phyloP scores from a whole-genome alignment of 768 basidiomycete species.

The Termitomyces sp. region DNA sequence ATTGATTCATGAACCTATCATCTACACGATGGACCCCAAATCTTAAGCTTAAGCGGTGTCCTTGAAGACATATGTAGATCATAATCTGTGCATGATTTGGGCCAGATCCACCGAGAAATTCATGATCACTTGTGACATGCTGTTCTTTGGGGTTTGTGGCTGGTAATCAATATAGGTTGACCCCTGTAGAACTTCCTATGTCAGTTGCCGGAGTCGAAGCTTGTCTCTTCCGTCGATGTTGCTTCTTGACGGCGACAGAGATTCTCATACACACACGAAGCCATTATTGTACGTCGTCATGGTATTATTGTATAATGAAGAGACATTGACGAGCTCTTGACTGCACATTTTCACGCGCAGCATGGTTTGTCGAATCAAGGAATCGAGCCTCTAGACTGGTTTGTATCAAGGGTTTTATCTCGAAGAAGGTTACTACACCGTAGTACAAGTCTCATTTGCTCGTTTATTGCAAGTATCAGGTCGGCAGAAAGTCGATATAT shows the following conservation, averaged over 20 bases:
- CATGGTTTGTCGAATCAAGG: constrained; percentile 12
- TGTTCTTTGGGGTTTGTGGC: neutral
- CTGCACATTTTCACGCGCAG: constrained; percentile 13
- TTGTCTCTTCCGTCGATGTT: neutral
- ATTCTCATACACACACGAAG: constrained; percentile 11
- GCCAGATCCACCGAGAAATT: too few species aligned
- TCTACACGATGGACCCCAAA: too few species aligned
- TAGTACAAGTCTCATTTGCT: too few species aligned
- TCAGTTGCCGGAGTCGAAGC: neutral
- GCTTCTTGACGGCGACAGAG: neutral
- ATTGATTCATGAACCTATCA: too few species aligned
- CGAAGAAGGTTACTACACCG: too few species aligned
- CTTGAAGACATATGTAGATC: too few species aligned
- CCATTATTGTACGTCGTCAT: constrained; percentile 19
- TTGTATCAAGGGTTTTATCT: too few species aligned
- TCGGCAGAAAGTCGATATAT: too few species aligned
- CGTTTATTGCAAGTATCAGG: too few species aligned
- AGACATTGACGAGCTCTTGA: neutral
- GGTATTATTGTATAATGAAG: neutral
- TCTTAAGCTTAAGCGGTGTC: too few species aligned
- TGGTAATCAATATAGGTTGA: neutral
- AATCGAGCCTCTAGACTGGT: neutral
- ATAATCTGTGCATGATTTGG: too few species aligned
- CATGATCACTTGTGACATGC: neutral
- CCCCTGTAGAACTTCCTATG: neutral